A percentile compares a stretch with the other conserved stretches of the same genome.
phyloP scores from a whole-genome alignment of 805 yeast species.

The Dipodascus albidus region DNA sequence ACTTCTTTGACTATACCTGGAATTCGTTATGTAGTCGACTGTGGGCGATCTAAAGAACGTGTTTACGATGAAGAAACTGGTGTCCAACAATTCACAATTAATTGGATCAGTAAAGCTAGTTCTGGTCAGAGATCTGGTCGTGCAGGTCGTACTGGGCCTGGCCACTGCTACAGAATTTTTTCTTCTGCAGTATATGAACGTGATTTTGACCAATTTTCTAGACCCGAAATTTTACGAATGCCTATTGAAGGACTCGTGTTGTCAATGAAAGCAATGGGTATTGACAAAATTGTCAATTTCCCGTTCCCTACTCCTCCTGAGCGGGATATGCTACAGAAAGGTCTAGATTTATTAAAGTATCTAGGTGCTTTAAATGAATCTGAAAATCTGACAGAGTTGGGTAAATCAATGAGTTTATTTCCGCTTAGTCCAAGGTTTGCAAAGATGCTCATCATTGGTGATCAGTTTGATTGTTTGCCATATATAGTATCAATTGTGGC shows the following conservation, averaged over 20 bases:
- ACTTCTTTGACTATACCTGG: conserved; percentile 96
- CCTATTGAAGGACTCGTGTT: conserved; percentile 94
- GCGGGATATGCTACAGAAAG: conserved; percentile 42
- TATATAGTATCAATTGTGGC: conserved; percentile 88
- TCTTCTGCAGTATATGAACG: conserved; percentile 91
- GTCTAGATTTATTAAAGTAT: conserved; percentile 54
- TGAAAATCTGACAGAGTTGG: conserved; percentile 55
- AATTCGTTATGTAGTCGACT: conserved; percentile 85
- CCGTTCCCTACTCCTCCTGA: conserved; percentile 96
- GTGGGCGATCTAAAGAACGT: conserved; percentile 89
- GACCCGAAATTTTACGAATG: conserved; percentile 88
- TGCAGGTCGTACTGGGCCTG: conserved; percentile 98
- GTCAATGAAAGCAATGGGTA: conserved; percentile 95
- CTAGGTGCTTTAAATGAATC: conserved; percentile 66
- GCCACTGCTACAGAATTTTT: conserved; percentile 85
- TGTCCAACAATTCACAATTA: conserved; percentile 83
- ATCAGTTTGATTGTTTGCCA: conserved; percentile 75
- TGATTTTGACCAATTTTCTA: conserved; percentile 70
- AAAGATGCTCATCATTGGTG: conserved; percentile 77
- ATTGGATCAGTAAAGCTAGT: conserved; percentile 91
- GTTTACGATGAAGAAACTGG: conserved; percentile 72
- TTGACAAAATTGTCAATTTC: conserved; percentile 77
- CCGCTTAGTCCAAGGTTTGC: conserved; percentile 93
- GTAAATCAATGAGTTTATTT: conserved; percentile 76
- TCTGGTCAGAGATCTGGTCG: conserved; percentile 94